phyloP scores from a whole-genome alignment of 1,139 yeast genomes.

The Diutina sp. region DNA sequence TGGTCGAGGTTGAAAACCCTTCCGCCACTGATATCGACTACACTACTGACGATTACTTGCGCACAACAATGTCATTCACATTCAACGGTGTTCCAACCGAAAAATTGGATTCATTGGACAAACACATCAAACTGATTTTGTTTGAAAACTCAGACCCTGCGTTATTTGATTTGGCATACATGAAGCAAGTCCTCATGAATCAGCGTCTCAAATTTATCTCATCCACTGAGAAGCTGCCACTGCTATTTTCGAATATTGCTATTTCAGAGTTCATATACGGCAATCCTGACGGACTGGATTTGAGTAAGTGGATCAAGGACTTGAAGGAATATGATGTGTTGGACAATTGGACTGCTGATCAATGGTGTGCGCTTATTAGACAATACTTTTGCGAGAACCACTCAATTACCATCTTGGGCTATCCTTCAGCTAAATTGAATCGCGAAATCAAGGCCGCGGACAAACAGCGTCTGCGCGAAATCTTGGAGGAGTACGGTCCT shows the following conservation, averaged over 20 bases:
- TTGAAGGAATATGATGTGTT: conserved; percentile 51
- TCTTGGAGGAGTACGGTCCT: conserved; percentile 41
- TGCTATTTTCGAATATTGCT: conserved; percentile 50
- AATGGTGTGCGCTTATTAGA: conserved; percentile 54
- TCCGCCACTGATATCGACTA: conserved; percentile 61
- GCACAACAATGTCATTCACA: conserved; percentile 44
- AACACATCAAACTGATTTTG: conserved; percentile 37
- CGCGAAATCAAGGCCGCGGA: conserved; percentile 37
- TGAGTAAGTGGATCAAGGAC: conserved; percentile 40
- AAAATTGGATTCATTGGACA: conserved; percentile 39
- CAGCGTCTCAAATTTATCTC: conserved; percentile 51
- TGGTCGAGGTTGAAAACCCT: conserved; percentile 79
- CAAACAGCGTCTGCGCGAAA: conserved; percentile 32
- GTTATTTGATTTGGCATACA: conserved; percentile 48
- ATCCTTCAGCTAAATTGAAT: conserved; percentile 60
- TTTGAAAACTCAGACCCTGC: conserved; percentile 32
- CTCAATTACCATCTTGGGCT: conserved; percentile 64
- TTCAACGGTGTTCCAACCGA: conserved; percentile 71
- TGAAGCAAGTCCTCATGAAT: conserved; percentile 57
- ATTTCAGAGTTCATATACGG: conserved; percentile 79
- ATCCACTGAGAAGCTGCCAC: conserved; percentile 54
- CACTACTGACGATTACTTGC: conserved; percentile 57
- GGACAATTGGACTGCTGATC: conserved; percentile 42
- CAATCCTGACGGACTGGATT: conserved; percentile 41
- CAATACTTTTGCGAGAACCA: conserved; percentile 48